Evolutionary conservation across 768 basidiomycete genomes (phyloP).

Genomic region (Austroboletus festivus): DNA sequence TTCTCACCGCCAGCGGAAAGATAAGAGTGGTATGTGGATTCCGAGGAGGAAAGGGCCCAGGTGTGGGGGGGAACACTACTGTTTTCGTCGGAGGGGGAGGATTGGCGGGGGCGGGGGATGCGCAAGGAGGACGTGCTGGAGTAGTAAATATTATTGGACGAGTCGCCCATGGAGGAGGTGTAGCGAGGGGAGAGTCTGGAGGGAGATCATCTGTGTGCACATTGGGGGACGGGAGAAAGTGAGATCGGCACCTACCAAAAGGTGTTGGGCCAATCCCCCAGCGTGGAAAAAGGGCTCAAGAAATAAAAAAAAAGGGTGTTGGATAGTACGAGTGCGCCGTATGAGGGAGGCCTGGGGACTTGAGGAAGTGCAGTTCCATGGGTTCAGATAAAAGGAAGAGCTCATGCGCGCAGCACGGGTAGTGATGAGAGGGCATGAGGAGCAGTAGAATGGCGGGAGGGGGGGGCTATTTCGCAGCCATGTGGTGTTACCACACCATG

Average conservation of each 20-base stretch:
- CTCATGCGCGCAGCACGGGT: conserved; percentile 23
- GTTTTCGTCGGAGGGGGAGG: conserved; percentile 14
- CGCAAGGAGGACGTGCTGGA: conserved; percentile 8
- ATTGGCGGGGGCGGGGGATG: conserved; percentile 9
- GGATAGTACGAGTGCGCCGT: conserved; percentile 1
- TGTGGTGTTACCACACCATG: conserved; percentile 25
- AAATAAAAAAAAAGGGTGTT: neutral
- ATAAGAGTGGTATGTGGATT: conserved; percentile 15
- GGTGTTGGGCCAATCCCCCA: conserved; percentile 15
- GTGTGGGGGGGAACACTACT: conserved; percentile 19
- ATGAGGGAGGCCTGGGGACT: conserved; percentile 9
- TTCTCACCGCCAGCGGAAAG: conserved; percentile 9
- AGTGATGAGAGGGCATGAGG: conserved; percentile 30
- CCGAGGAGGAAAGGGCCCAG: conserved; percentile 12
- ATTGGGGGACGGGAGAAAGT: conserved; percentile 2
- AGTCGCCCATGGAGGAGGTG: conserved; percentile 19
- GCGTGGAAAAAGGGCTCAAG: conserved; percentile 30
- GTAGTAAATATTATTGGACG: conserved; percentile 15
- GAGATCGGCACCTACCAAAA: conserved; percentile 21
- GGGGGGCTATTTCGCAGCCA: conserved; percentile 19
- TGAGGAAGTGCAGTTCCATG: neutral
- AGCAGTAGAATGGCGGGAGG: conserved; percentile 16
- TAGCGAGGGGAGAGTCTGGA: conserved; percentile 5
- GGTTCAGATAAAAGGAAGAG: conserved; percentile 29
- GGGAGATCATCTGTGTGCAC: conserved; percentile 23